Conservation (phyloP, 352 stramenopile species). For the Phytophthora vignae region DNA sequence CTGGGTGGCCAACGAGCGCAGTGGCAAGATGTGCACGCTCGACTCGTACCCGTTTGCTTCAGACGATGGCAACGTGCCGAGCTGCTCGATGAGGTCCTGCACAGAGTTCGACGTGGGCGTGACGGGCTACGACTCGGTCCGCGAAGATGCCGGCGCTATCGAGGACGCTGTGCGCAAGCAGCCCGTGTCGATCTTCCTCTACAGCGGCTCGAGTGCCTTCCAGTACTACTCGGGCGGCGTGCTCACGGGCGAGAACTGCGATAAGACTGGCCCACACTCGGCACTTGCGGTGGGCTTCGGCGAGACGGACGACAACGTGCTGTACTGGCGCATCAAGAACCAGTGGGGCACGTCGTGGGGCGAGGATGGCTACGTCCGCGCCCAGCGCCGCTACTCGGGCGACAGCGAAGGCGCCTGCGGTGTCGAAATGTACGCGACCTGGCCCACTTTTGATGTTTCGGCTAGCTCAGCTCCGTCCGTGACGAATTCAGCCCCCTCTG, state of each 20-base stretch:
- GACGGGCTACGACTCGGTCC: conserved; percentile 57
- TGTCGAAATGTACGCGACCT: conserved; percentile 65
- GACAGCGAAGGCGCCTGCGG: conserved; percentile 64
- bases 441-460: conserved; percentile 53
- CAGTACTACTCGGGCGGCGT: conserved; percentile 73
- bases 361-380: conserved; percentile 72
- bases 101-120: conserved; percentile 55
- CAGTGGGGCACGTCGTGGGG: conserved; percentile 77
- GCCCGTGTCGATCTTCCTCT: conserved; percentile 68
- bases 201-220: conserved; percentile 67
- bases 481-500: conserved; percentile 16
- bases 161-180: conserved; percentile 58
- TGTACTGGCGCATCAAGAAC: conserved; percentile 79
- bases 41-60: conserved; percentile 62
- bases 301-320: conserved; percentile 49
- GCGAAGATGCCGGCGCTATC: conserved; percentile 43
- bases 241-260: conserved; percentile 63
- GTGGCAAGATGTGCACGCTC: conserved; percentile 64
- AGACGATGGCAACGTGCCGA: conserved; percentile 37
- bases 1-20: conserved; percentile 56
- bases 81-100: conserved; percentile 48
- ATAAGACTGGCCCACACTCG: conserved; percentile 64
- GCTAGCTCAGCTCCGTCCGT: conserved; percentile 13
- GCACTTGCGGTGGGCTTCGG: conserved; percentile 71
- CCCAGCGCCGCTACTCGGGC: conserved; percentile 57